Evolutionary conservation across 495 filamentous ascomycete species (phyloP).

Genomic region (Pseudevernia furfuracea): DNA sequence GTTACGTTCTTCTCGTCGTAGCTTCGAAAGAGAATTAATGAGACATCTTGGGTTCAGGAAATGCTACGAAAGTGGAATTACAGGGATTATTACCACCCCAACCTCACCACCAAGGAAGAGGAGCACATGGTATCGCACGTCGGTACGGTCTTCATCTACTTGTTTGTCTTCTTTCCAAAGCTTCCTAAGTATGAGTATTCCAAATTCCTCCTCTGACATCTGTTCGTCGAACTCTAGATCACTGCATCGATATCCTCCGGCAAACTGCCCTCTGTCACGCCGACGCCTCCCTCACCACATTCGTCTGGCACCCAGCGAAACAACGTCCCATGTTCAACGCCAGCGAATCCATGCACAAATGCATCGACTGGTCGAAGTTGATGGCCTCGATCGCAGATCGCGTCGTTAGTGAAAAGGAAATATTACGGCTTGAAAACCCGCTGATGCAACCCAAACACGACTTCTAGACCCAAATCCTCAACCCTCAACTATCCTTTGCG

Average conservation of each 20-base stretch:
- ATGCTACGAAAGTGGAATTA: conserved; percentile 24
- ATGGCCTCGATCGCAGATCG: conserved; percentile 7
- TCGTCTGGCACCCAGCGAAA: conserved; percentile 21
- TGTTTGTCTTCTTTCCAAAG: not conserved
- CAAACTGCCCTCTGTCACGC: conserved; percentile 21
- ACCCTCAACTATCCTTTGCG: too few species aligned
- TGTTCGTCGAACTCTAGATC: too few species aligned
- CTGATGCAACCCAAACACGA: conserved; percentile 3
- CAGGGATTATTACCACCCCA: conserved; percentile 17
- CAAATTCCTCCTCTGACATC: too few species aligned
- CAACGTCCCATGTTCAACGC: conserved; percentile 19
- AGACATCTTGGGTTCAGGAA: too few species aligned
- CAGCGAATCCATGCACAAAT: conserved; percentile 17
- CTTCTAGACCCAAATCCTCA: too few species aligned
- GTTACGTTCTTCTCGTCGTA: not conserved
- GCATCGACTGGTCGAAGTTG: conserved; percentile 22
- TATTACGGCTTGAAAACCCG: conserved; percentile 14
- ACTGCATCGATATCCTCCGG: conserved; percentile 26
- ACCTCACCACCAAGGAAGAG: not conserved
- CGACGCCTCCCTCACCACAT: conserved; percentile 21
- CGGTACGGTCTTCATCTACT: conserved; percentile 7
- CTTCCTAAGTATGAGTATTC: too few species aligned
- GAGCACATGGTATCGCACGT: conserved; percentile 14
- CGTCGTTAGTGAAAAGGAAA: conserved; percentile 15
- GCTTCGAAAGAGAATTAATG: too few species aligned